Evolutionary conservation across 176 grass and related monocot genomes (phyloP).

Genomic region (Carex scoparia): DNA sequence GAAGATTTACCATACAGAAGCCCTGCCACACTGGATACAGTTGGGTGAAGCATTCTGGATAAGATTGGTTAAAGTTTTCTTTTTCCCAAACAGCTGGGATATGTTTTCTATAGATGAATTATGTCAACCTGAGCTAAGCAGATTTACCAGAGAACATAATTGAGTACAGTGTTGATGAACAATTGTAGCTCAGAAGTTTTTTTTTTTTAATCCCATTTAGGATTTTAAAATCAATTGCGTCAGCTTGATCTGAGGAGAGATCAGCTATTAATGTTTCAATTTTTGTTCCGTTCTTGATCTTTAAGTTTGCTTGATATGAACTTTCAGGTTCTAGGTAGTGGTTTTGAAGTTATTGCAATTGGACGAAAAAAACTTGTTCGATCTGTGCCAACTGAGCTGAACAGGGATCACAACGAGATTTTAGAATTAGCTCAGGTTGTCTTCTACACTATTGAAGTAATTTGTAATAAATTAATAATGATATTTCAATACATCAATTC

Average conservation of each 20-base stretch:
- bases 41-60: background rate
- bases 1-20: background rate
- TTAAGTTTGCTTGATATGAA: constrained; percentile 28
- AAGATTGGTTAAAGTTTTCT: background rate
- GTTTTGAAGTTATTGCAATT: constrained; percentile 97
- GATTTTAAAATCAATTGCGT: background rate
- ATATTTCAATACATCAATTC: background rate
- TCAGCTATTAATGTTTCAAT: background rate
- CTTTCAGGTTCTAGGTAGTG: constrained; percentile 74
- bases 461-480: background rate
- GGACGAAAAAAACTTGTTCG: constrained; percentile 82
- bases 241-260: background rate
- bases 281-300: background rate
- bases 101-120: background rate
- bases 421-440: constrained; percentile 94
- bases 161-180: background rate
- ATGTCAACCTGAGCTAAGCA: background rate
- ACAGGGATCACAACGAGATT: constrained; percentile 97
- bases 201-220: background rate
- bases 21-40: background rate
- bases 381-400: constrained; percentile 89
- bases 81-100: background rate
- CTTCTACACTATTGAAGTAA: constrained; percentile 3
- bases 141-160: background rate
- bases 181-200: background rate